Conservation (phyloP, 805 yeast genomes). For the Candida ovalis region DNA sequence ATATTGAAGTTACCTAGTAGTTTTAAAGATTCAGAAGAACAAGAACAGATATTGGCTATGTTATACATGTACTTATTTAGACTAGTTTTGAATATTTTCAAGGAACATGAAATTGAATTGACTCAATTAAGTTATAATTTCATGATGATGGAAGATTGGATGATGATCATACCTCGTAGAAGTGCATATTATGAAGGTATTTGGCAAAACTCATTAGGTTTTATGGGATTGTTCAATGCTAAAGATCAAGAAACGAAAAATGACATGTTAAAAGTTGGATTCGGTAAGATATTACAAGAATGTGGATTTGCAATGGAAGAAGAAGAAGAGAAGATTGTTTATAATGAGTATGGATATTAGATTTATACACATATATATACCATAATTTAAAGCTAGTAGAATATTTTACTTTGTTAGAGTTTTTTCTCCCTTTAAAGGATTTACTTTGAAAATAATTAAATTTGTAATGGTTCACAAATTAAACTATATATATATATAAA, state of each 20-base stretch:
- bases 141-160: constrained; percentile 76
- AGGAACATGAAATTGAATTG: constrained; percentile 40
- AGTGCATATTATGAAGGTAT: constrained; percentile 48
- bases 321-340: constrained; percentile 46
- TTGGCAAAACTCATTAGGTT: constrained; percentile 79
- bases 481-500: neutral
- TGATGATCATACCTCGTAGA: constrained; percentile 82
- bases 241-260: constrained; percentile 57
- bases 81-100: constrained; percentile 62
- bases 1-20: constrained; percentile 56
- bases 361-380: neutral
- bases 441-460: neutral
- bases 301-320: constrained; percentile 59
- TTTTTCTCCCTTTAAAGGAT: too few relatives aligned
- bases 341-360: constrained; percentile 64
- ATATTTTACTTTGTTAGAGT: too few relatives aligned
- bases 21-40: constrained; percentile 33
- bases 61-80: constrained; percentile 70
- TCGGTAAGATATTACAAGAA: constrained; percentile 50
- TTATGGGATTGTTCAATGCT: constrained; percentile 72
- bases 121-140: constrained; percentile 71
- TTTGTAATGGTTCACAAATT: neutral
- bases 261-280: constrained; percentile 44
- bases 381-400: neutral
- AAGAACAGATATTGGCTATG: constrained; percentile 59